These are phyloP conservation scores for Sporothrix schenckii DNA, from an alignment of 2,329 filamentous ascomycete genomes.

Conservation along the genomic window DNA sequence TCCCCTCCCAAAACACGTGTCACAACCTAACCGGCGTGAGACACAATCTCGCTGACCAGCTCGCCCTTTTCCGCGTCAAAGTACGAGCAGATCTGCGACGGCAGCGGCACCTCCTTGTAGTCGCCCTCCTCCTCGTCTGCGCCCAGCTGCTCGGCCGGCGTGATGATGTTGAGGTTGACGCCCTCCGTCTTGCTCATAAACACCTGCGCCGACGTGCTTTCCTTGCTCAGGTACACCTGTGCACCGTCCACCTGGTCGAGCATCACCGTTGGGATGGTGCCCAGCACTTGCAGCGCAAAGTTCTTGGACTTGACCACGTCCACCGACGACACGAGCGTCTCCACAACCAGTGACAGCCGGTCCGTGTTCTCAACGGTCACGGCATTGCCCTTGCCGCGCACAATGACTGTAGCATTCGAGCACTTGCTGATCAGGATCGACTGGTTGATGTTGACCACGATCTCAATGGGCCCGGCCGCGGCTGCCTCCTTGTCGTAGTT, in stretches of 20 bases:
- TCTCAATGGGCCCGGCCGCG: constrained; percentile 63
- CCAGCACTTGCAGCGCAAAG: constrained; percentile 91
- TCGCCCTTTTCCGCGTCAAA: constrained; percentile 70
- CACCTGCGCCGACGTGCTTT: constrained; percentile 76
- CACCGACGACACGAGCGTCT: constrained; percentile 85
- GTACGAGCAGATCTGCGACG: constrained; percentile 85
- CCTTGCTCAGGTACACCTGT: constrained; percentile 80
- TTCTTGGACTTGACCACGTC: constrained; percentile 95
- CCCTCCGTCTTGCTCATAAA: constrained; percentile 86
- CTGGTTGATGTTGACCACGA: constrained; percentile 80
- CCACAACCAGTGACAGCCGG: constrained; percentile 81
- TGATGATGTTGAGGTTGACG: constrained; percentile 83
- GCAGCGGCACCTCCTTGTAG: constrained; percentile 82
- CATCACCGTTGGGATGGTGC: constrained; percentile 81
- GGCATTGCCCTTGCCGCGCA: constrained; percentile 95
- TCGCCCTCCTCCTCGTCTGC: constrained; percentile 81
- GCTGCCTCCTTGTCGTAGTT: constrained; percentile 79
- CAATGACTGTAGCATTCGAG: constrained; percentile 84
- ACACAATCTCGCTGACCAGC: constrained; percentile 90
- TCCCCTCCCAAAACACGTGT: too few relatives aligned
- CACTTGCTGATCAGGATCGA: constrained; percentile 91
- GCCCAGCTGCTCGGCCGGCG: constrained; percentile 68
- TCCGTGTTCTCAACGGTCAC: constrained; percentile 90
- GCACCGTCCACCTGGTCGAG: constrained; percentile 93
- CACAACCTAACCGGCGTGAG: constrained; percentile 73